These are phyloP conservation scores for Lolium rigidum DNA, from an alignment of 176 grass and related monocot genomes.

Conservation along the genomic window DNA sequence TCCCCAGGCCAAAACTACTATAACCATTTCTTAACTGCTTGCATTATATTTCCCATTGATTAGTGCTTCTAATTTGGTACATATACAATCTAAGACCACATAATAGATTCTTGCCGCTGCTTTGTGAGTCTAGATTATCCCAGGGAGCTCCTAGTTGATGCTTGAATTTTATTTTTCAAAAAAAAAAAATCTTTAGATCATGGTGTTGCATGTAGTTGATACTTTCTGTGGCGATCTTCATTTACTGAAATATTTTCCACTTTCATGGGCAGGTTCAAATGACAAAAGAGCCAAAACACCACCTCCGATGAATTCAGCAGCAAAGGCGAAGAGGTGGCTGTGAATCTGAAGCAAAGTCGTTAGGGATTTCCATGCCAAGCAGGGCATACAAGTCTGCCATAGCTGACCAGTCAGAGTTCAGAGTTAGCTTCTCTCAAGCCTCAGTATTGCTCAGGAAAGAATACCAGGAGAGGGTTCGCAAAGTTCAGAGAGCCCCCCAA, in stretches of 20 bases:
- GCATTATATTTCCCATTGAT: background rate
- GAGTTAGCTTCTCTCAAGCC: slow-evolving; percentile 19
- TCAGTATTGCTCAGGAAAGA: background rate
- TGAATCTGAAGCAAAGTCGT: slow-evolving; percentile 36
- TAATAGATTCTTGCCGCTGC: slow-evolving; percentile 11
- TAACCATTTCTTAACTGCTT: slow-evolving; percentile 23
- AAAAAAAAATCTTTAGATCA: background rate
- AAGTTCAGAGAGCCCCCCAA: background rate
- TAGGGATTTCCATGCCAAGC: slow-evolving; percentile 28
- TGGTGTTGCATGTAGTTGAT: slow-evolving; percentile 1
- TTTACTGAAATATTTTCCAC: slow-evolving; percentile 26
- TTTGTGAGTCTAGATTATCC: background rate
- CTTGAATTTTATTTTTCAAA: background rate
- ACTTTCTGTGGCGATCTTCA: background rate
- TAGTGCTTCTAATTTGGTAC: slow-evolving; percentile 6
- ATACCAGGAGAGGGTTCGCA: background rate
- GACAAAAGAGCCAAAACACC: slow-evolving; percentile 55
- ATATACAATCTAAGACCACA: slow-evolving; percentile 20
- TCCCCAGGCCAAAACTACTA: slow-evolving; percentile 9
- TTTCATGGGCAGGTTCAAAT: slow-evolving; percentile 44
- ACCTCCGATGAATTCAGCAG: slow-evolving; percentile 42
- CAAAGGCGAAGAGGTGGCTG: slow-evolving; percentile 51
- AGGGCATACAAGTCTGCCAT: background rate
- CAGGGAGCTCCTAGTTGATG: slow-evolving; percentile 14
- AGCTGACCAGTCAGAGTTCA: background rate